phyloP scores from a whole-genome alignment of 164 flowering plant genomes.

The Paratinospora sagittata region DNA sequence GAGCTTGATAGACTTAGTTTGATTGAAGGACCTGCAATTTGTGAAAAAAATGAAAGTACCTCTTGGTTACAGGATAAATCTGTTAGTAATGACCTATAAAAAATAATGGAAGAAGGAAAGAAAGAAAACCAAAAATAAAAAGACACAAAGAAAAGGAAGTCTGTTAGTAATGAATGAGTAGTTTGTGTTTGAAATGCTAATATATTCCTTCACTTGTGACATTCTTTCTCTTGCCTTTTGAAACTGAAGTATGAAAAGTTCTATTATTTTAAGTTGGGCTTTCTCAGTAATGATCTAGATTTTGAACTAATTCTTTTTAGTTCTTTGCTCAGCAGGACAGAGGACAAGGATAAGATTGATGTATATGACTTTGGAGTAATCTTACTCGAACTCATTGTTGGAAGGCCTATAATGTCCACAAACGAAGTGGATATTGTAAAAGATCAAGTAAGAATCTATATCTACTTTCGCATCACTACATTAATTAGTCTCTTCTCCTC shows the following conservation, averaged over 20 bases:
- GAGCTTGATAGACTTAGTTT: background rate
- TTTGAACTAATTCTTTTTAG: background rate
- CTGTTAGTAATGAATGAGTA: no score
- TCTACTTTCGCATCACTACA: background rate
- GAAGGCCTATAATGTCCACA: conserved; percentile 43
- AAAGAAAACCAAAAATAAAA: no score
- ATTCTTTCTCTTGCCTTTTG: background rate
- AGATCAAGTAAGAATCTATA: conserved; percentile 43
- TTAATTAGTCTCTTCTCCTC: background rate
- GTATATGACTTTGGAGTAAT: conserved; percentile 79
- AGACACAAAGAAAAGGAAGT: no score
- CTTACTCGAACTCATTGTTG: conserved; percentile 63
- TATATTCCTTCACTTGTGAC: background rate
- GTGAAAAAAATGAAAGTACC: background rate
- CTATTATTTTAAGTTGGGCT: background rate
- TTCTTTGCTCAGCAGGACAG: conserved; percentile 33
- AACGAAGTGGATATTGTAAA: conserved; percentile 40
- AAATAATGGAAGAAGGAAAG: no score
- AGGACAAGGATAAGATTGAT: conserved; percentile 47
- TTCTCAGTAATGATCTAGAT: background rate
- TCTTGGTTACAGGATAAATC: background rate
- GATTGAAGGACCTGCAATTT: no score
- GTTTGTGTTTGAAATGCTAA: no score
- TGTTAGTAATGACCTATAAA: no score
- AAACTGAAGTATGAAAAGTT: background rate